Evolutionary conservation across 1,284 basidiomycete genomes (phyloP), one percentile per base, ranked within the genome.

Genomic region (Pseudozyma pruni): DNA sequence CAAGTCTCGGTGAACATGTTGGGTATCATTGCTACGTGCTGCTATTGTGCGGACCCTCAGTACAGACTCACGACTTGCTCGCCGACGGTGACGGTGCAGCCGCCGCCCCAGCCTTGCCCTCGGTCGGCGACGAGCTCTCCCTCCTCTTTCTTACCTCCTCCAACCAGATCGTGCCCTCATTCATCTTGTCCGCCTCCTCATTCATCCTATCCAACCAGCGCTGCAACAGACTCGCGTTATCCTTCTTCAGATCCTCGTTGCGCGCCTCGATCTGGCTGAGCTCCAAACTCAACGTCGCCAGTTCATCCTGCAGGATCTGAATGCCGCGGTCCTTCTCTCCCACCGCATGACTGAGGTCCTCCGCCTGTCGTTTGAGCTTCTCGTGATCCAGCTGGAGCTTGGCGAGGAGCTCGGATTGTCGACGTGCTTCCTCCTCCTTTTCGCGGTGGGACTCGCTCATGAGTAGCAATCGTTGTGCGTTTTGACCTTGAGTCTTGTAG

Each of bases 401-500:
- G 61, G 91, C 85, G 29, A 92, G 84, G 71, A 88, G 88, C 79
- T 96, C 93, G 2, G 89, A 86, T 67, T 92, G 90, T 43, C 89
- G 85, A 52, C 91, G 86, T 5, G 89, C 87, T 25, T 89, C 78
- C 66, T 94, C 91, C 81, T 98, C 94, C 81, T 93, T 90, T 83
- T 95, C 93, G 41, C 94, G 89, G 8, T 98, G 85, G 0, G 91
- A 91, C 83, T 98, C 95, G 67, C 92, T 95, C 89, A 98, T 92
- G 8, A 91, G 87, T 14, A 98, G 86, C 13, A 95, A 86, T 35
- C 92, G 87, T 81, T 97, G 94, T 1, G 94, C 92, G 82, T 96
- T 96, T 84, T 95, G 93, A 0, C 92, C 91, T 80, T 98, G 94
- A 0, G 93, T 92, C 83, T 96, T 95, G 86, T 98, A 98, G 2